These are phyloP conservation scores for Fusarium torulosum DNA, from an alignment of 2,329 filamentous ascomycete genomes.

Conservation along the genomic window DNA sequence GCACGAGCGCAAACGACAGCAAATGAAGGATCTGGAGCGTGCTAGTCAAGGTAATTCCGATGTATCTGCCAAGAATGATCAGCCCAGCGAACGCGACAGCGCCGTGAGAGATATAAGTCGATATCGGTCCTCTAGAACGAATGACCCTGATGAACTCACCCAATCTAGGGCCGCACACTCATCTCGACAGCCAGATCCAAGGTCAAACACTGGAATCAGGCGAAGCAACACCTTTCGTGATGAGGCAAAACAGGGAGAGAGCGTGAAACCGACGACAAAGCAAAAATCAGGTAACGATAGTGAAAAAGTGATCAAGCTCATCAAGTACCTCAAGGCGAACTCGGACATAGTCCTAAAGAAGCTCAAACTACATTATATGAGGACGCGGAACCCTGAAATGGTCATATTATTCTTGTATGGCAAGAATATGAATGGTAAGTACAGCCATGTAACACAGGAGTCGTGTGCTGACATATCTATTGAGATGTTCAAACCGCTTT, in stretches of 20 bases:
- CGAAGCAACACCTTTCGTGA: background rate
- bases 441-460: no score
- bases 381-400: background rate
- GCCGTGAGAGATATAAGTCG: background rate
- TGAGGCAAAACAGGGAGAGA: background rate
- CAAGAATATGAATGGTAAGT: slow-evolving; percentile 3
- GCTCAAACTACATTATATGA: slow-evolving; percentile 4
- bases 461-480: no score
- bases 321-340: background rate
- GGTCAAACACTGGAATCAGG: background rate
- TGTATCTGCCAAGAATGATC: background rate
- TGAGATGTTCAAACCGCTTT: background rate
- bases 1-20: background rate
- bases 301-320: background rate
- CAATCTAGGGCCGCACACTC: background rate
- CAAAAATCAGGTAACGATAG: background rate
- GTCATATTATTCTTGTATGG: slow-evolving; percentile 7
- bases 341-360: background rate
- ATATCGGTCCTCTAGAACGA: background rate
- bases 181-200: background rate
- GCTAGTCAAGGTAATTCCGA: background rate
- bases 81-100: background rate
- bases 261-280: background rate
- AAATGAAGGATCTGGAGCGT: background rate
- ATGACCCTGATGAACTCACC: background rate